Evolutionary conservation across 2,329 filamentous ascomycete genomes (phyloP).

Genomic region (Pseudogymnoascus sp.): DNA sequence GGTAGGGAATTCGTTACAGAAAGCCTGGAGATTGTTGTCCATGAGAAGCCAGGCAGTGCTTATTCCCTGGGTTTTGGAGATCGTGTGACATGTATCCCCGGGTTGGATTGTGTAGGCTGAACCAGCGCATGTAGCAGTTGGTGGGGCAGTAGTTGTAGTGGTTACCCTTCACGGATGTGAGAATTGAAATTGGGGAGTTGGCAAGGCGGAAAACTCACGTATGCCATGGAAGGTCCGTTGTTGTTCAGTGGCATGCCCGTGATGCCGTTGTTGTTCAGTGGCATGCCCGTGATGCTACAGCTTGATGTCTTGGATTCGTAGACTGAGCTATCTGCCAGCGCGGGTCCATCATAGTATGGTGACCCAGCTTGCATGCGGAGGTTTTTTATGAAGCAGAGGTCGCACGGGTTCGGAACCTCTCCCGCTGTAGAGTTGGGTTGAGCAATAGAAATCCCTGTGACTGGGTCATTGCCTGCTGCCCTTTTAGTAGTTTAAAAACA

Average conservation of each 20-base stretch:
- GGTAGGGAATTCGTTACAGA: background rate
- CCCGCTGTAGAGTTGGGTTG: background rate
- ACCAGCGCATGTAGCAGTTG: background rate
- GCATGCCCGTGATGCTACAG: conserved; percentile 7
- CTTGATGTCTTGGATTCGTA: conserved; percentile 11
- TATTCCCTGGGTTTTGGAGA: background rate
- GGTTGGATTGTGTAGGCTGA: background rate
- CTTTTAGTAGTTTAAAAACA: background rate
- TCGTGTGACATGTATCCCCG: background rate
- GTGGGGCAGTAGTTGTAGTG: background rate
- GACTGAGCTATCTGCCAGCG: background rate
- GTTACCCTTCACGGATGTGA: background rate
- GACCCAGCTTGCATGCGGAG: conserved; percentile 11
- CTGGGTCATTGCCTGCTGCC: background rate
- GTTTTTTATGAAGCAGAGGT: conserved; percentile 11
- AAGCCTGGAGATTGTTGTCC: background rate
- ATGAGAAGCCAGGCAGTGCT: background rate
- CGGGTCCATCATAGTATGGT: conserved; percentile 13
- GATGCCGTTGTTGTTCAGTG: conserved; percentile 10
- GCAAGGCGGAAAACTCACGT: background rate
- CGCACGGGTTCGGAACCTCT: background rate
- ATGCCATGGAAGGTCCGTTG: background rate
- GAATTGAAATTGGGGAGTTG: background rate
- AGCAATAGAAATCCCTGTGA: background rate
- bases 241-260: conserved; percentile 11